phyloP scores from a whole-genome alignment of 495 filamentous ascomycete genomes.

The Penicillium maclennaniae region DNA sequence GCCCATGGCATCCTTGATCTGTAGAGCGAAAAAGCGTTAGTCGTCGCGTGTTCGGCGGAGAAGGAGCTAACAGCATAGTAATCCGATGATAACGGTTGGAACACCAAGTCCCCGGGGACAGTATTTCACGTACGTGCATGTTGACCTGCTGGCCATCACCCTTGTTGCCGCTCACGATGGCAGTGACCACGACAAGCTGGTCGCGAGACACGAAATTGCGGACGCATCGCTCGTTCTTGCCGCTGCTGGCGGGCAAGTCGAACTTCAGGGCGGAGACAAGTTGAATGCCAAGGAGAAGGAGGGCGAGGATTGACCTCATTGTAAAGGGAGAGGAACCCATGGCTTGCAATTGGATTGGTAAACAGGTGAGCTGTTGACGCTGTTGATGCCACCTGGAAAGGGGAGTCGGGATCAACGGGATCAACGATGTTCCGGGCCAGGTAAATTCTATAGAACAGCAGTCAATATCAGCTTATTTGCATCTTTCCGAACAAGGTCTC shows the following conservation, averaged over 20 bases:
- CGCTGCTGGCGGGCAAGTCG: conserved; percentile 71
- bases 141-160: conserved; percentile 93
- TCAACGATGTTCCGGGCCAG: conserved; percentile 21
- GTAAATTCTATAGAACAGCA: conserved; percentile 1
- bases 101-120: neutral
- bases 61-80: neutral
- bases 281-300: conserved; percentile 49
- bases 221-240: conserved; percentile 79
- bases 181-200: conserved; percentile 97
- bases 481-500: neutral
- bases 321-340: conserved; percentile 34
- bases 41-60: conserved; percentile 1
- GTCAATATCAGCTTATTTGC: neutral
- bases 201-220: conserved; percentile 93
- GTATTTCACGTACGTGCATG: conserved; percentile 72
- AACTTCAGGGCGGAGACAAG: conserved; percentile 82
- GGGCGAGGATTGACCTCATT: conserved; percentile 34
- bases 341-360: conserved; percentile 24
- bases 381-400: conserved; percentile 36
- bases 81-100: neutral
- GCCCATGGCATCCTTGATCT: conserved; percentile 93
- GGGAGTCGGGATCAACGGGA: conserved; percentile 16
- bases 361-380: conserved; percentile 31
- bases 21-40: conserved; percentile 16
- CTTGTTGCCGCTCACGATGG: conserved; percentile 75